A percentile compares a stretch with the other conserved stretches of the same genome.
phyloP scores from a whole-genome alignment of 2,329 filamentous ascomycete species.

The Coleophoma crateriformis region DNA sequence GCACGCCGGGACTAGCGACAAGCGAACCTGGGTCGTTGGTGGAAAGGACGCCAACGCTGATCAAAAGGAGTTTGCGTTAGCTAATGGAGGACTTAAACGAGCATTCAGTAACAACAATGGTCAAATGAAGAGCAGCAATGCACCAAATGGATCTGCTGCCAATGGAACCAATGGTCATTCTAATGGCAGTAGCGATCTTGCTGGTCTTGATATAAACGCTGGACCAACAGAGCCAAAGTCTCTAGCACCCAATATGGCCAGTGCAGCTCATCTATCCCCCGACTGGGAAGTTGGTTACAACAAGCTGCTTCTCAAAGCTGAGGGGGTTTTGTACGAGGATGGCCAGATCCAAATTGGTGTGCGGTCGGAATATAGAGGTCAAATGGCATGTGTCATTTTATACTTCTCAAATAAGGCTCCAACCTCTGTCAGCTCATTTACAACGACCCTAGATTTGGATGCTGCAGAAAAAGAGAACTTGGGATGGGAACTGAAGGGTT shows the following conservation, averaged over 20 bases:
- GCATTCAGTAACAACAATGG: conserved; percentile 56
- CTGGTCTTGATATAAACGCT: conserved; percentile 73
- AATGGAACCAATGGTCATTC: conserved; percentile 47
- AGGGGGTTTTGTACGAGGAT: conserved; percentile 93
- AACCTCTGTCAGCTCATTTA: conserved; percentile 81
- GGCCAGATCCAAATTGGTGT: conserved; percentile 88
- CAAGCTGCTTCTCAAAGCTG: conserved; percentile 68
- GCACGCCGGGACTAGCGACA: conserved; percentile 86
- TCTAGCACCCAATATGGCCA: conserved; percentile 75
- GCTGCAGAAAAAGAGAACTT: conserved; percentile 58
- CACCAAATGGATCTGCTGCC: not conserved
- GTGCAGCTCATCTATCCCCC: conserved; percentile 85
- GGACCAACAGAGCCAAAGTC: conserved; percentile 50
- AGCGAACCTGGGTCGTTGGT: conserved; percentile 95
- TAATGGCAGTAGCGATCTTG: conserved; percentile 60
- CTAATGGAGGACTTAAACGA: conserved; percentile 75
- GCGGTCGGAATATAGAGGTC: conserved; percentile 89
- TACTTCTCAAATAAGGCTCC: conserved; percentile 96
- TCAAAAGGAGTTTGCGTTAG: conserved; percentile 71
- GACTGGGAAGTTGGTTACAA: conserved; percentile 93
- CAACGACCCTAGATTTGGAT: conserved; percentile 85
- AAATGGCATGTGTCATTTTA: conserved; percentile 89
- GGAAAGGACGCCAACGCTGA: conserved; percentile 91
- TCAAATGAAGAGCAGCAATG: conserved; percentile 31
- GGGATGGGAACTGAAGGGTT: conserved; percentile 79